These are phyloP conservation scores for Ascosphaera aggregata DNA, from an alignment of 2,329 filamentous ascomycete species.

Conservation along the genomic window DNA sequence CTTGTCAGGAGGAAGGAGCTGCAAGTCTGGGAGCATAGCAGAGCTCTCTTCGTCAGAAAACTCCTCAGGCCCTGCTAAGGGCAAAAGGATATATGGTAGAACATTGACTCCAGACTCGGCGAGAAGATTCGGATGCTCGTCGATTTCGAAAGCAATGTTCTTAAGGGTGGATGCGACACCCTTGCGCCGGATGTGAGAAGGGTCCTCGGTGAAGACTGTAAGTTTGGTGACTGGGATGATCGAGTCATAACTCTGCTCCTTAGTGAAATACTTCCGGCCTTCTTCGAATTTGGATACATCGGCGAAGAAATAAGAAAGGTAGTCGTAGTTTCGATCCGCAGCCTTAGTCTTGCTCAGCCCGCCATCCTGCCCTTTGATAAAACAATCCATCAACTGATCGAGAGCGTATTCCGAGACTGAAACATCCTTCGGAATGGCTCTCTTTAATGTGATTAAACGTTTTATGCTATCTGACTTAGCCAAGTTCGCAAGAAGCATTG, in stretches of 20 bases:
- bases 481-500: slow-evolving; percentile 86
- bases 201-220: slow-evolving; percentile 82
- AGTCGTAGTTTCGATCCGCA: slow-evolving; percentile 42
- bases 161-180: slow-evolving; percentile 96
- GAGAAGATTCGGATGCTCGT: slow-evolving; percentile 47
- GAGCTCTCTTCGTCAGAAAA: slow-evolving; percentile 70
- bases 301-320: slow-evolving; percentile 82
- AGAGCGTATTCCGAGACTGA: slow-evolving; percentile 50
- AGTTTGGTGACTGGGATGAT: slow-evolving; percentile 84
- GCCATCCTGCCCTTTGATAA: slow-evolving; percentile 73
- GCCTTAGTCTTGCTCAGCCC: slow-evolving; percentile 58
- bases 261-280: slow-evolving; percentile 52
- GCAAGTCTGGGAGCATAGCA: slow-evolving; percentile 71
- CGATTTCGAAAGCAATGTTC: slow-evolving; percentile 68
- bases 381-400: slow-evolving; percentile 85
- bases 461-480: slow-evolving; percentile 56
- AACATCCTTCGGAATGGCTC: slow-evolving; percentile 43
- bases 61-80: slow-evolving; percentile 70
- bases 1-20: slow-evolving; percentile 78
- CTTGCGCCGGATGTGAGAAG: slow-evolving; percentile 57
- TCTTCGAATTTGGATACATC: slow-evolving; percentile 67
- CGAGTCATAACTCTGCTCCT: slow-evolving; percentile 49
- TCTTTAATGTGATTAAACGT: slow-evolving; percentile 42
- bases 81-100: slow-evolving; percentile 69
- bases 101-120: slow-evolving; percentile 52